Evolutionary conservation across 1,139 yeast species (phyloP).

Genomic region (Candida buenavistaensis): DNA sequence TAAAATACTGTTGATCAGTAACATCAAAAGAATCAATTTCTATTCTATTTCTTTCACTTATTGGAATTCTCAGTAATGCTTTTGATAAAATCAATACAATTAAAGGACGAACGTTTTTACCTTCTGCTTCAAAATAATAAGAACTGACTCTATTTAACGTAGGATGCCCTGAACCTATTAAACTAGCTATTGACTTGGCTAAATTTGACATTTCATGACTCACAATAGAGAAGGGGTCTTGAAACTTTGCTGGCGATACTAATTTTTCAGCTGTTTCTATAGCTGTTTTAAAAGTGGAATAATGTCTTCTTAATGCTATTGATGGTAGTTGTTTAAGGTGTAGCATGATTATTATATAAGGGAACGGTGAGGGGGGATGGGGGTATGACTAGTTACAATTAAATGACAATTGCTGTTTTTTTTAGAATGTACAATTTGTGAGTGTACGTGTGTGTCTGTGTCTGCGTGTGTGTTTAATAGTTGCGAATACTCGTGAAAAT

Average conservation of each 20-base stretch:
- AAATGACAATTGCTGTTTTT: too few species aligned
- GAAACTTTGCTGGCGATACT: constrained; percentile 66
- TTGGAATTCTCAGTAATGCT: constrained; percentile 77
- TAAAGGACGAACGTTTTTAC: constrained; percentile 91
- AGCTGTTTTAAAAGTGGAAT: constrained; percentile 49
- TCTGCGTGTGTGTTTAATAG: too few species aligned
- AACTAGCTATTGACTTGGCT: constrained; percentile 80
- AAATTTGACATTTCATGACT: constrained; percentile 90
- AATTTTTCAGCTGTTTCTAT: constrained; percentile 76
- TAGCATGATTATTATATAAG: background rate
- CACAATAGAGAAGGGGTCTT: constrained; percentile 89
- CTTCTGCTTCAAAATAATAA: constrained; percentile 94
- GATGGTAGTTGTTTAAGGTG: background rate
- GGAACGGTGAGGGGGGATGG: too few species aligned
- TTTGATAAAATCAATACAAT: constrained; percentile 81
- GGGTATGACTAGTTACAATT: too few species aligned
- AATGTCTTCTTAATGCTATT: background rate
- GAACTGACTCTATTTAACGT: constrained; percentile 85
- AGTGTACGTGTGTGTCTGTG: too few species aligned
- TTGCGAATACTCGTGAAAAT: too few species aligned
- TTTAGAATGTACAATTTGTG: background rate
- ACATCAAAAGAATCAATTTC: constrained; percentile 63
- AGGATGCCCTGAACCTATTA: constrained; percentile 93
- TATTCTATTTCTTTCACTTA: constrained; percentile 64
- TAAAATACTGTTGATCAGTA: constrained; percentile 58